Evolutionary conservation across 1,139 yeast species (phyloP).

Genomic region (Yamadazyma atmosphaerica): DNA sequence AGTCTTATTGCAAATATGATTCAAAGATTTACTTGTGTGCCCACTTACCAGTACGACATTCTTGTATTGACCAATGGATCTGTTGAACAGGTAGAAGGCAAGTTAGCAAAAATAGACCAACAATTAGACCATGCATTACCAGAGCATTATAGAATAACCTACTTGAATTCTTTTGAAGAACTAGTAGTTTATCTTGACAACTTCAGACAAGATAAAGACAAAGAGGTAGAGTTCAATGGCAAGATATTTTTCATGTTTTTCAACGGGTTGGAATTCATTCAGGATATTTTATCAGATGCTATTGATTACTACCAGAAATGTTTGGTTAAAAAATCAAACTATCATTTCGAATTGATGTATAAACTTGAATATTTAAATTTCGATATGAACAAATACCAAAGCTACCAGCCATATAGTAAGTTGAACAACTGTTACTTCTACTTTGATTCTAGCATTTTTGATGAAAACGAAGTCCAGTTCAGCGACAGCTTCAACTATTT

Average conservation of each 20-base stretch:
- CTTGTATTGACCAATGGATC: constrained; percentile 39
- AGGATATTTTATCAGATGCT: constrained; percentile 30
- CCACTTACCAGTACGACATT: constrained; percentile 34
- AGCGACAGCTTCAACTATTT: constrained; percentile 27
- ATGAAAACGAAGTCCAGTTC: constrained; percentile 11
- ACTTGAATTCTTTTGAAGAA: constrained; percentile 28
- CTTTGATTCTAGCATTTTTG: constrained; percentile 32
- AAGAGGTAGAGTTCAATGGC: constrained; percentile 24
- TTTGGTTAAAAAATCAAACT: constrained; percentile 6
- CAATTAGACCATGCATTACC: constrained; percentile 29
- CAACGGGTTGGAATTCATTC: constrained; percentile 36
- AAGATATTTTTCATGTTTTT: constrained; percentile 43
- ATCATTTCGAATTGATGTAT: constrained; percentile 9
- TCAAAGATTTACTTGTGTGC: constrained; percentile 38
- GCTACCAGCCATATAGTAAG: constrained; percentile 5
- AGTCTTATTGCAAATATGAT: constrained; percentile 22
- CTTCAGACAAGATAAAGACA: constrained; percentile 6
- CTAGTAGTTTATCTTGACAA: constrained; percentile 20
- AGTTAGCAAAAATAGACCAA: constrained; percentile 25
- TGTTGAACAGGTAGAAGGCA: constrained; percentile 30
- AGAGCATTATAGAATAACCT: constrained; percentile 24
- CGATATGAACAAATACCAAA: constrained; percentile 6
- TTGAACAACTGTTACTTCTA: constrained; percentile 28
- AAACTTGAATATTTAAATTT: constrained; percentile 9
- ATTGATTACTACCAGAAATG: constrained; percentile 30